These are phyloP conservation scores for Amanita subjunquillea DNA, from an alignment of 768 basidiomycete genomes.

Conservation along the genomic window DNA sequence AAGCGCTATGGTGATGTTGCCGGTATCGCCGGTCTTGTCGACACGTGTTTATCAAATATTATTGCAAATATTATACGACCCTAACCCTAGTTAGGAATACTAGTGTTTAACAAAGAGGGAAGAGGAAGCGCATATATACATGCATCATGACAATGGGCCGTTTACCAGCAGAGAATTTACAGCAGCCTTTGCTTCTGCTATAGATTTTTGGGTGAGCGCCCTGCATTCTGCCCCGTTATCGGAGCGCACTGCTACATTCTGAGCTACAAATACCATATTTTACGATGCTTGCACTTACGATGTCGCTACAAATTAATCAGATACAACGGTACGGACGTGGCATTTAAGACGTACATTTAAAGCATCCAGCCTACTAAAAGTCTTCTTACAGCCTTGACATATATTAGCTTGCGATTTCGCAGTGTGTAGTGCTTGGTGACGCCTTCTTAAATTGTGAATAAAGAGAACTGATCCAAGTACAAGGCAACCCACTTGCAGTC, in stretches of 20 bases:
- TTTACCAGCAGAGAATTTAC: neutral
- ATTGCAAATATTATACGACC: slow-evolving; percentile 4
- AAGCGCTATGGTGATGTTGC: neutral
- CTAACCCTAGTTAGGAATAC: slow-evolving; percentile 5
- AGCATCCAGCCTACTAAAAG: slow-evolving; percentile 89
- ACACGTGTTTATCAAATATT: slow-evolving; percentile 1
- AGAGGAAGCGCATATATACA: neutral
- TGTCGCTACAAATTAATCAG: slow-evolving; percentile 46
- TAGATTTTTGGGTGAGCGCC: slow-evolving; percentile 29
- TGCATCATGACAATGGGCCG: slow-evolving; percentile 1
- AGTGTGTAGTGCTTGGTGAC: slow-evolving; percentile 85
- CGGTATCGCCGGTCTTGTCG: neutral
- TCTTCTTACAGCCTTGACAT: slow-evolving; percentile 89
- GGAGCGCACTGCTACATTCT: slow-evolving; percentile 54
- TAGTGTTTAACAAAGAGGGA: neutral
- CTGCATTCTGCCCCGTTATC: slow-evolving; percentile 79
- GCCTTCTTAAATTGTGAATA: slow-evolving; percentile 28
- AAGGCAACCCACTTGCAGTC: slow-evolving; percentile 78
- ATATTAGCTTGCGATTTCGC: slow-evolving; percentile 77
- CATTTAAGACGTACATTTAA: slow-evolving; percentile 64
- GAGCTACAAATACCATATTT: slow-evolving; percentile 8
- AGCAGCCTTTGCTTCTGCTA: slow-evolving; percentile 16
- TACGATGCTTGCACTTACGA: slow-evolving; percentile 38
- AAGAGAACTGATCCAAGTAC: slow-evolving; percentile 2
- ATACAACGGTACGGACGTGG: slow-evolving; percentile 3